Conservation (phyloP, 805 yeast genomes). For the Yarrowia osloensis region DNA sequence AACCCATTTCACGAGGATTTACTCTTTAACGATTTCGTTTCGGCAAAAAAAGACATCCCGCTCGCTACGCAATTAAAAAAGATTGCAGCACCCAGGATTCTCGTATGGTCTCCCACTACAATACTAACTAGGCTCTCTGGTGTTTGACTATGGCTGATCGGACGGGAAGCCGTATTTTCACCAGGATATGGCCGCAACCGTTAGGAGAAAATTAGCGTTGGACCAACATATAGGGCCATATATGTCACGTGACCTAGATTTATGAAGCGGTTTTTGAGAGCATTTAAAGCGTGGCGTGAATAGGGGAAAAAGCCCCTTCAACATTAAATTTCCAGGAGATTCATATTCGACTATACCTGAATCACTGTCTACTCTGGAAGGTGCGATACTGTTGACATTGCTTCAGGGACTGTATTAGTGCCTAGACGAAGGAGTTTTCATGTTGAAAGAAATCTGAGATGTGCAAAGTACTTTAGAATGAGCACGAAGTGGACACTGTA, state of each 20-base stretch:
- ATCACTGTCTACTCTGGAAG: too few species aligned
- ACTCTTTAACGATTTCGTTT: too few species aligned
- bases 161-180: constrained; percentile 13
- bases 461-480: too few species aligned
- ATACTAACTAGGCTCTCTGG: constrained; percentile 15
- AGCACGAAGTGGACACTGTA: too few species aligned
- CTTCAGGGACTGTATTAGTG: too few species aligned
- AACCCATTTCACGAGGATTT: too few species aligned
- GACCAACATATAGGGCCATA: neutral
- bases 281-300: neutral
- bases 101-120: constrained; percentile 22
- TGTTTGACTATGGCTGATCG: constrained; percentile 21
- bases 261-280: neutral
- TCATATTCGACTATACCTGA: too few species aligned
- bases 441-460: too few species aligned
- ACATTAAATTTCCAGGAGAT: too few species aligned
- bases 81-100: constrained; percentile 16
- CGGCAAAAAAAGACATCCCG: too few species aligned
- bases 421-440: too few species aligned
- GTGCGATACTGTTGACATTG: too few species aligned
- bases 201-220: neutral
- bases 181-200: constrained; percentile 15
- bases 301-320: neutral
- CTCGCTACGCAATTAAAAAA: neutral
- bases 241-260: neutral